A percentile compares a stretch with the other conserved stretches of the same genome.
Conservation (phyloP, 768 basidiomycete species). For the Auricularia cornea region DNA sequence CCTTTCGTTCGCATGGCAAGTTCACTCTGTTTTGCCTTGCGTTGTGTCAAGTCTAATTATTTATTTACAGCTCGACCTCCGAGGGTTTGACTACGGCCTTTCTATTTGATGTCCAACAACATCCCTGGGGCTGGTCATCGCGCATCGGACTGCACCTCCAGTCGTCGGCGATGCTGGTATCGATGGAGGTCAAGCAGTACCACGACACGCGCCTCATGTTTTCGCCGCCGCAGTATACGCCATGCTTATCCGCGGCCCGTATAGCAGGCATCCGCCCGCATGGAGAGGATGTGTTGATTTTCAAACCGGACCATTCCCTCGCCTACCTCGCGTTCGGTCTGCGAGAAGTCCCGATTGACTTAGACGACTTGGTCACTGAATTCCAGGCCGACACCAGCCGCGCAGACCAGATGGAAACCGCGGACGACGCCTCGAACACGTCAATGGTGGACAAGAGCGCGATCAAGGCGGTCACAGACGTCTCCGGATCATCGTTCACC, state of each 20-base stretch:
- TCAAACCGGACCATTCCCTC: conserved; percentile 48
- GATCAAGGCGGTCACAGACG: conserved; percentile 40
- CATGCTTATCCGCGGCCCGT: conserved; percentile 46
- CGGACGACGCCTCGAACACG: conserved; percentile 6
- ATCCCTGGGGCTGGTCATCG: conserved; percentile 1
- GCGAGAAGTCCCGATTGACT: conserved; percentile 9
- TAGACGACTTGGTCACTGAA: background rate
- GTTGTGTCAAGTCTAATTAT: background rate
- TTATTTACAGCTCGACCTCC: background rate
- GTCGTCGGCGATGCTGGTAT: conserved; percentile 49
- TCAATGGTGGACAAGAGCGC: conserved; percentile 14
- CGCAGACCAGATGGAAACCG: background rate
- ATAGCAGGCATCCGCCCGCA: conserved; percentile 54
- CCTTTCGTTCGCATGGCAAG: background rate
- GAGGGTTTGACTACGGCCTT: background rate
- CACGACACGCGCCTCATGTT: conserved; percentile 48
- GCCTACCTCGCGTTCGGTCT: conserved; percentile 56
- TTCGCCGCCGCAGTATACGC: conserved; percentile 36
- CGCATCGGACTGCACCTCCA: conserved; percentile 53
- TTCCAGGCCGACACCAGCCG: conserved; percentile 3
- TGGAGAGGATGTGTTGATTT: conserved; percentile 61
- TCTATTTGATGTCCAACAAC: conserved; percentile 10
- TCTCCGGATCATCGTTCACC: conserved; percentile 43
- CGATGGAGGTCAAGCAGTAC: conserved; percentile 18
- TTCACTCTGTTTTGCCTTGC: background rate